Evolutionary conservation across 306 rosid genomes (phyloP).

Genomic region (Acmispon strigosus): DNA sequence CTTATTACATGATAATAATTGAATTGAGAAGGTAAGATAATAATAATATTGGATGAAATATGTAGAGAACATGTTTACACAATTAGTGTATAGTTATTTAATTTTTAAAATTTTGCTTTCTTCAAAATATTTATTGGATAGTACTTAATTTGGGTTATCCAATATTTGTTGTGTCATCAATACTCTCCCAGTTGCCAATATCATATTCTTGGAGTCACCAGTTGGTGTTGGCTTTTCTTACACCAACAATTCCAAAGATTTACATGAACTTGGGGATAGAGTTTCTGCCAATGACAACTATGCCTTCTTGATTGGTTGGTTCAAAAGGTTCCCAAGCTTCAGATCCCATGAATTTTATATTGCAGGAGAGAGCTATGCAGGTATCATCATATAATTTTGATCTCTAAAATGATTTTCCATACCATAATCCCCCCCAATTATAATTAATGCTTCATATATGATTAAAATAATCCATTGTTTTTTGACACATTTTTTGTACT

Average conservation of each 20-base stretch:
- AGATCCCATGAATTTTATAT: conserved; percentile 47
- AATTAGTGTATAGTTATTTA: no score
- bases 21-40: no score
- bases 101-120: background rate
- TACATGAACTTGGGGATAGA: conserved; percentile 48
- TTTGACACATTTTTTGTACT: background rate
- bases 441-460: no score
- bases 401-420: background rate
- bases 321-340: conserved; percentile 49
- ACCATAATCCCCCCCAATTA: background rate
- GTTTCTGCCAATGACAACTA: conserved; percentile 51
- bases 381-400: conserved; percentile 14
- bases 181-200: conserved; percentile 45
- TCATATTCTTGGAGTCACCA: conserved; percentile 67
- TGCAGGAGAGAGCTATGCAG: conserved; percentile 70
- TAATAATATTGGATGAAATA: no score
- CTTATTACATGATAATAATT: no score
- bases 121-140: background rate
- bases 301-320: conserved; percentile 55
- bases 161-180: background rate
- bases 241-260: conserved; percentile 46
- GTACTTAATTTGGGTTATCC: background rate
- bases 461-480: background rate
- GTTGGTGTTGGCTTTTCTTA: conserved; percentile 73
- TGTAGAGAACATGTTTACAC: no score